A percentile compares a stretch with the other conserved stretches of the same genome.
phyloP scores from a whole-genome alignment of 2,329 filamentous ascomycete genomes.

The Cladosporium halotolerans region DNA sequence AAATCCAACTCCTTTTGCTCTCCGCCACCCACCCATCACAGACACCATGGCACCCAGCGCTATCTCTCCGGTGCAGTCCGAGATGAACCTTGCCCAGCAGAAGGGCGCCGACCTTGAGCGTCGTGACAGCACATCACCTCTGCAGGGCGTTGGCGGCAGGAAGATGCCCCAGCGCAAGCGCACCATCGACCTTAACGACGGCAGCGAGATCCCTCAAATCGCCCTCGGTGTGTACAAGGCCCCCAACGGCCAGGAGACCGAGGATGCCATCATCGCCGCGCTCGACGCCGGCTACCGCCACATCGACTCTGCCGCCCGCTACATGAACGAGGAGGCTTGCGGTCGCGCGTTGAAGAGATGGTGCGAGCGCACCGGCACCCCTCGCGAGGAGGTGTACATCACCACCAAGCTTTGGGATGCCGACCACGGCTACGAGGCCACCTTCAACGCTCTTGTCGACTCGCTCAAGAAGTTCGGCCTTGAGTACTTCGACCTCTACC shows the following conservation, averaged over 20 bases:
- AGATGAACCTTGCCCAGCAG: conserved; percentile 20
- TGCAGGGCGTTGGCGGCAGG: conserved; percentile 2
- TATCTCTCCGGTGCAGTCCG: conserved; percentile 2
- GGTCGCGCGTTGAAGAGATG: conserved; percentile 44
- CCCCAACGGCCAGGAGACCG: conserved; percentile 29
- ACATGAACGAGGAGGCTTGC: conserved; percentile 40
- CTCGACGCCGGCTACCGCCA: conserved; percentile 48
- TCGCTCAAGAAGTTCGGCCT: conserved; percentile 36
- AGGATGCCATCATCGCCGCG: conserved; percentile 32
- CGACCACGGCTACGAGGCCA: conserved; percentile 26
- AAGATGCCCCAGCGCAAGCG: conserved; percentile 18
- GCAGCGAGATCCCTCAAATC: conserved; percentile 33
- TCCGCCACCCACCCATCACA: neutral
- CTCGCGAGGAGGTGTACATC: conserved; percentile 34
- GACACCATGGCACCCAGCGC: conserved; percentile 6
- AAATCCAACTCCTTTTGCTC: neutral
- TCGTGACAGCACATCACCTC: conserved; percentile 9
- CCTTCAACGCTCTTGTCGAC: conserved; percentile 30
- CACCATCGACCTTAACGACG: conserved; percentile 33
- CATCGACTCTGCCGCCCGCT: conserved; percentile 45
- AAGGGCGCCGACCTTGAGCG: conserved; percentile 18
- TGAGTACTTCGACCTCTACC: conserved; percentile 41
- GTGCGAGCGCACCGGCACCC: conserved; percentile 39
- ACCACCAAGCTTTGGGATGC: conserved; percentile 38
- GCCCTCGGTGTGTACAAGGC: conserved; percentile 38